Evolutionary conservation across 1,284 basidiomycete species (phyloP).

Genomic region (Ganoderma resinaceum): DNA sequence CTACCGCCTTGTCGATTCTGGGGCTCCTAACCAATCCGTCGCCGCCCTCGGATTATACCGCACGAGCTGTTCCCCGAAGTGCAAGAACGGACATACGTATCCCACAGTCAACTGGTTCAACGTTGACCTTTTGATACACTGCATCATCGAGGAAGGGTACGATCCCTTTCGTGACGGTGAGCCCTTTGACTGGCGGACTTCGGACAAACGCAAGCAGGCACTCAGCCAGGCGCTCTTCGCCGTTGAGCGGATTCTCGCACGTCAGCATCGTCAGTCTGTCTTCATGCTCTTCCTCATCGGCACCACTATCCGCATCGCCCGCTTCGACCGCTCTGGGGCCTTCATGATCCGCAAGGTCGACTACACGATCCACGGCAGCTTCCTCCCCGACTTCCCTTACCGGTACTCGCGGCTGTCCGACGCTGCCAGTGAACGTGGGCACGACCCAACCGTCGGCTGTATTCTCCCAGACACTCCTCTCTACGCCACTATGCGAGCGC

Average conservation of each 20-base stretch:
- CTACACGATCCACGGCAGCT: constrained; percentile 14
- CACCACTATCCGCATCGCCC: constrained; percentile 24
- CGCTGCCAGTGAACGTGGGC: constrained; percentile 21
- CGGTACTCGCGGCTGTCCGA: constrained; percentile 17
- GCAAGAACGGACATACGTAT: not conserved
- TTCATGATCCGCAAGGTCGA: constrained; percentile 25
- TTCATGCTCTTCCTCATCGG: constrained; percentile 26
- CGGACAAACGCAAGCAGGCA: constrained; percentile 1
- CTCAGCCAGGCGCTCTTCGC: not conserved
- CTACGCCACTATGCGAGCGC: not conserved
- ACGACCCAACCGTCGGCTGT: constrained; percentile 19
- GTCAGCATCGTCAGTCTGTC: constrained; percentile 21
- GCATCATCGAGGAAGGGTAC: not conserved
- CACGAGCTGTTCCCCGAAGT: not conserved
- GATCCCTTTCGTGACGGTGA: constrained; percentile 13
- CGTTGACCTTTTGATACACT: constrained; percentile 16
- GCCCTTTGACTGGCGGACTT: too few relatives aligned
- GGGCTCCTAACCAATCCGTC: not conserved
- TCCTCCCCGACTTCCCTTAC: constrained; percentile 25
- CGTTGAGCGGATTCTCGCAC: constrained; percentile 4
- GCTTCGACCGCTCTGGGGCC: constrained; percentile 30
- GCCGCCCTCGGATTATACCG: constrained; percentile 15
- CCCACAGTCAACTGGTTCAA: constrained; percentile 8
- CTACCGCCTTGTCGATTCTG: not conserved
- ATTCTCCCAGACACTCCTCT: not conserved